Evolutionary conservation across 164 flowering plant genomes (phyloP).

Genomic region (Vitis rupestris): DNA sequence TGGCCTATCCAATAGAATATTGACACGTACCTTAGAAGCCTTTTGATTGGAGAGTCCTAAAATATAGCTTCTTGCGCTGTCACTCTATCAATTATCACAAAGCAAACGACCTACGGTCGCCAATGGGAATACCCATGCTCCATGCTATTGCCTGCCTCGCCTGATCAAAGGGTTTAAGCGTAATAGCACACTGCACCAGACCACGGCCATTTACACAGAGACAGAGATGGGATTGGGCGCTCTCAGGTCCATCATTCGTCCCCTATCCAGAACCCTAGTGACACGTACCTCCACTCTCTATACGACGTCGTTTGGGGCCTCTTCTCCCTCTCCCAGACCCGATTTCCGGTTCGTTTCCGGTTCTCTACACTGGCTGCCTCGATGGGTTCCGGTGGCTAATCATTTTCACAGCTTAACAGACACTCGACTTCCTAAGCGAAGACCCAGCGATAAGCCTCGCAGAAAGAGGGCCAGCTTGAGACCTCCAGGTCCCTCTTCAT

Average conservation of each 20-base stretch:
- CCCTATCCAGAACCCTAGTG: conserved; percentile 38
- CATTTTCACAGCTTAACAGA: conserved; percentile 70
- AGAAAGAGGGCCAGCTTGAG: conserved; percentile 66
- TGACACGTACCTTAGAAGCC: no score
- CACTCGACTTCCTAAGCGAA: conserved; percentile 70
- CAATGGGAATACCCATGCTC: no score
- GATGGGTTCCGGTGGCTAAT: conserved; percentile 31
- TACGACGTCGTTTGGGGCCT: conserved; percentile 11
- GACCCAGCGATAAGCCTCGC: conserved; percentile 52
- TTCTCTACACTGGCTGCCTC: conserved; percentile 22
- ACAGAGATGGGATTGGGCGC: conserved; percentile 55
- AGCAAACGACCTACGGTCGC: no score
- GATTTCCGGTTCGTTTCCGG: conserved; percentile 15
- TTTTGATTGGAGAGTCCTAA: no score
- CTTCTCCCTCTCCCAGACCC: conserved; percentile 13
- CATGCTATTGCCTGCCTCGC: no score
- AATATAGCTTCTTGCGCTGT: no score
- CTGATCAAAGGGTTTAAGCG: no score
- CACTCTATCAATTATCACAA: no score
- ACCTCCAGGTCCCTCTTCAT: conserved; percentile 54
- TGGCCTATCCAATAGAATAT: no score
- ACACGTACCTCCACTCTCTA: conserved; percentile 11
- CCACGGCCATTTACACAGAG: not conserved
- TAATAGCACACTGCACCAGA: no score
- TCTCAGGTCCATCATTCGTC: conserved; percentile 49